Base-by-base conservation (phyloP, 2,329 filamentous ascomycete genomes). In the Furcasterigmium sp. region DNA sequence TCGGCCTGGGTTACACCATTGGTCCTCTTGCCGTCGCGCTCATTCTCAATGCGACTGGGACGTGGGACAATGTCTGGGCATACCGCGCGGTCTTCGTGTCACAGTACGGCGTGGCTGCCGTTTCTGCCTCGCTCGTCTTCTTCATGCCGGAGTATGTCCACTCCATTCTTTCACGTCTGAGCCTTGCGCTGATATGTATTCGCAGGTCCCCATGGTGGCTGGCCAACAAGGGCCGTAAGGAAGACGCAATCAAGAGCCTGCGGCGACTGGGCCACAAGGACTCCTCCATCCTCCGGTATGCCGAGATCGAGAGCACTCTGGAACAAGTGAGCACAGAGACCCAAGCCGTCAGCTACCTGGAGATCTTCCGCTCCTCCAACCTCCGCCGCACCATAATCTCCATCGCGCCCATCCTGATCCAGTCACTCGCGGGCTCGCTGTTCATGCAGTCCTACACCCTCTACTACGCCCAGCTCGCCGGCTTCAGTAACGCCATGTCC, bases 131-230 rank as follows among this genome's bases (percentile, higher is more conserved):
- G 23, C 11, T 11, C 23, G 23, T 26, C 23, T 26, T 26, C 23
- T 26, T 26, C 23, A 26, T n/a, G n/a, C n/a, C n/a, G n/a, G n/a
- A n/a, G n/a, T n/a, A n/a, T n/a, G n/a, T n/a, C n/a, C n/a, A n/a
- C n/a, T n/a, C n/a, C n/a, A n/a, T n/a, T n/a, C n/a, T n/a, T n/a
- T n/a, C n/a, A n/a, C n/a, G n/a, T n/a, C n/a, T n/a, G n/a, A n/a
- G n/a, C n/a, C n/a, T n/a, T n/a, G n/a, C n/a, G n/a, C n/a, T n/a
- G n/a, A n/a, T n/a, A n/a, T n/a, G n/a, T n/a, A n/a, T n/a, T n/a
- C n/a, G n/a, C 0, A 68, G 72, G 52, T 59, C 67, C 2, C 68
- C 69, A 14, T 59, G 67, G 46, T 72, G 64, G 65, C 56, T 70
- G 2, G 50, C 53, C 3, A 58, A 55, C 14, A 57, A 60, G 37